Percentiles rank a stretch among this genome's conserved stretches.
Conservation (phyloP, 257 asterid species). For the Capsicum rhomboideum region DNA sequence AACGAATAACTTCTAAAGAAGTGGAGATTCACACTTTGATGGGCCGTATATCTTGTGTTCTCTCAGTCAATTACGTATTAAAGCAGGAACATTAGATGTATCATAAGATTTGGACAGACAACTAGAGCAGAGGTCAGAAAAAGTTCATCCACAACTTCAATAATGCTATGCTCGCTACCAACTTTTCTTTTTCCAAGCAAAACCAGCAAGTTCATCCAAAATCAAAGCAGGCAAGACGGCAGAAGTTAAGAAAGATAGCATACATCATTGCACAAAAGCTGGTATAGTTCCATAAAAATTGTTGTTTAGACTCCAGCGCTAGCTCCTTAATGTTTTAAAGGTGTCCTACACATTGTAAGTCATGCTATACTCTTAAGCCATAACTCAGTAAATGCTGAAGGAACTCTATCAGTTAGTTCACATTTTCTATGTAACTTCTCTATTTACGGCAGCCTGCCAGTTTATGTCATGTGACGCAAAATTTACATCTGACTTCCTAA, state of each 20-base stretch:
- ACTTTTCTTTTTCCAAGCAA: neutral
- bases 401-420: neutral
- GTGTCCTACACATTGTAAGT: neutral
- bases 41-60: neutral
- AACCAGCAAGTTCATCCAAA: neutral
- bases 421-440: neutral
- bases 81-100: neutral
- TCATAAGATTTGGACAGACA: neutral
- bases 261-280: neutral
- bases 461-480: neutral
- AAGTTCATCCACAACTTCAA: neutral
- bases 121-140: neutral
- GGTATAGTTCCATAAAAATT: neutral
- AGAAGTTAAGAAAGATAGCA: neutral
- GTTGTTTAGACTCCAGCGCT: neutral
- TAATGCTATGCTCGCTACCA: neutral
- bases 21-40: neutral
- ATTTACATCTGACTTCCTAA: neutral
- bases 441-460: neutral
- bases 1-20: neutral
- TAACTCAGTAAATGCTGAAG: neutral
- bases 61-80: neutral
- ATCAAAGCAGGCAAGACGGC: neutral
- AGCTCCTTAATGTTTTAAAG: neutral
- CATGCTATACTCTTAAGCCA: neutral